Evolutionary conservation across 1,284 basidiomycete genomes (phyloP).

Genomic region (Tilletiaria anomala): DNA sequence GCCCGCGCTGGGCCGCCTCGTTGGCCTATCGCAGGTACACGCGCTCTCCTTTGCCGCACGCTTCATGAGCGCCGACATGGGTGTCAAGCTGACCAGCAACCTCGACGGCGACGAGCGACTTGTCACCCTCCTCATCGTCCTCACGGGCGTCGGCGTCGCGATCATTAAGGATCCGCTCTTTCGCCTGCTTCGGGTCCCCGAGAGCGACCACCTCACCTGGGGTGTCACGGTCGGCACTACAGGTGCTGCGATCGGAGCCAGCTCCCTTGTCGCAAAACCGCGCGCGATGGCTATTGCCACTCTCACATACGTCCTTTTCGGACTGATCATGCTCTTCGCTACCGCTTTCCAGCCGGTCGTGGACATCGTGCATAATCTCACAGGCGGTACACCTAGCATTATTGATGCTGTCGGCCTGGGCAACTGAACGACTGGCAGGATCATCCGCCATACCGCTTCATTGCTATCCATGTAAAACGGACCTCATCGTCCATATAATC

Average conservation of each 20-base stretch:
- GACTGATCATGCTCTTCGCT: constrained; percentile 18
- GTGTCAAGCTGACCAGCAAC: constrained; percentile 21
- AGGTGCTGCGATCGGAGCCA: constrained; percentile 24
- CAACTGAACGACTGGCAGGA: no score
- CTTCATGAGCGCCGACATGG: constrained; percentile 27
- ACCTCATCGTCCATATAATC: no score
- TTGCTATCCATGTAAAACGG: no score
- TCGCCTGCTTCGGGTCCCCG: constrained; percentile 11
- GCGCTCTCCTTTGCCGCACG: constrained; percentile 17
- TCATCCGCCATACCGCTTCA: no score
- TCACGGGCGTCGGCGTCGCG: constrained; percentile 23
- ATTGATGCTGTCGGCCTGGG: no score
- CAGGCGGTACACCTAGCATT: no score
- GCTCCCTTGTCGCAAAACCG: constrained; percentile 16
- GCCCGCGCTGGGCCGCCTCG: constrained; percentile 11
- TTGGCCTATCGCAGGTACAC: constrained; percentile 14
- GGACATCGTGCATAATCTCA: constrained; percentile 6
- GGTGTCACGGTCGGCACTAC: constrained; percentile 27
- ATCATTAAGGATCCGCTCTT: constrained; percentile 31
- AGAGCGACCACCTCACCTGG: constrained; percentile 16
- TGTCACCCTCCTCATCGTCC: constrained; percentile 27
- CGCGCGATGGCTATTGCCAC: constrained; percentile 23
- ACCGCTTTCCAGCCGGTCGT: constrained; percentile 24
- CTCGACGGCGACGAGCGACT: constrained; percentile 24
- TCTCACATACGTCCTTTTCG: constrained; percentile 23